These are phyloP conservation scores for Cercospora brassicicola DNA, from an alignment of 2,329 filamentous ascomycete genomes.

Conservation along the genomic window DNA sequence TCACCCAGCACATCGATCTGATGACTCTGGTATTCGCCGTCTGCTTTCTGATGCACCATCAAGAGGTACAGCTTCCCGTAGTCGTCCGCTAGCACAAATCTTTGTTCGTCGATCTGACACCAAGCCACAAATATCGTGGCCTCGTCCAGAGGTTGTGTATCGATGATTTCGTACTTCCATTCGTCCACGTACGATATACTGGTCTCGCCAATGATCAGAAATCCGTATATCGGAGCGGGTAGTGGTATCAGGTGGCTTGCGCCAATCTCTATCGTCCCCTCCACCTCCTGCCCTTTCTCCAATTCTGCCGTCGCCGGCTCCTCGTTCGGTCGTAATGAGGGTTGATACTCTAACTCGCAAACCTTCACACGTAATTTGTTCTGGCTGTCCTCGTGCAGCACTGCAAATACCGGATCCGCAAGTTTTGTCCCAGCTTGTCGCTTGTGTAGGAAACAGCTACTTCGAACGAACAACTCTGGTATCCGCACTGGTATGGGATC, in stretches of 20 bases:
- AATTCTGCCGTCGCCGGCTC: slow-evolving; percentile 55
- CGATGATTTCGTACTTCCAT: slow-evolving; percentile 61
- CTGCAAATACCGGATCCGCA: slow-evolving; percentile 60
- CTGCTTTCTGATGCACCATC: slow-evolving; percentile 66
- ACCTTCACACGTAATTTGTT: slow-evolving; percentile 58
- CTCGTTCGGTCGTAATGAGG: slow-evolving; percentile 45
- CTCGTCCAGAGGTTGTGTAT: slow-evolving; percentile 66
- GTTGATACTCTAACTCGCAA: slow-evolving; percentile 55
- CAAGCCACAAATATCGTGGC: slow-evolving; percentile 89
- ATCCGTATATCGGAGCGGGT: slow-evolving; percentile 55
- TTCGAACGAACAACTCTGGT: slow-evolving; percentile 66
- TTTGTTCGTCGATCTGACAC: slow-evolving; percentile 76
- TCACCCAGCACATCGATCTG: slow-evolving; percentile 65
- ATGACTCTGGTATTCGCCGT: slow-evolving; percentile 70
- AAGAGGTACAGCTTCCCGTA: slow-evolving; percentile 85
- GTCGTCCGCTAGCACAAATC: slow-evolving; percentile 88
- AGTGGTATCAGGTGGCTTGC: slow-evolving; percentile 64
- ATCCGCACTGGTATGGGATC: slow-evolving; percentile 63
- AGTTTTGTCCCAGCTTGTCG: slow-evolving; percentile 42
- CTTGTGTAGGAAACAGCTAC: slow-evolving; percentile 65
- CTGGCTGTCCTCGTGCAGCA: slow-evolving; percentile 64
- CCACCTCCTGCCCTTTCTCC: slow-evolving; percentile 49
- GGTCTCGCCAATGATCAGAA: slow-evolving; percentile 58
- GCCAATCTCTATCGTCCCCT: slow-evolving; percentile 57
- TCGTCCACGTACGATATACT: slow-evolving; percentile 83